Base-by-base conservation (phyloP, 306 rosid species). In the Hylodesmum podocarpum region DNA sequence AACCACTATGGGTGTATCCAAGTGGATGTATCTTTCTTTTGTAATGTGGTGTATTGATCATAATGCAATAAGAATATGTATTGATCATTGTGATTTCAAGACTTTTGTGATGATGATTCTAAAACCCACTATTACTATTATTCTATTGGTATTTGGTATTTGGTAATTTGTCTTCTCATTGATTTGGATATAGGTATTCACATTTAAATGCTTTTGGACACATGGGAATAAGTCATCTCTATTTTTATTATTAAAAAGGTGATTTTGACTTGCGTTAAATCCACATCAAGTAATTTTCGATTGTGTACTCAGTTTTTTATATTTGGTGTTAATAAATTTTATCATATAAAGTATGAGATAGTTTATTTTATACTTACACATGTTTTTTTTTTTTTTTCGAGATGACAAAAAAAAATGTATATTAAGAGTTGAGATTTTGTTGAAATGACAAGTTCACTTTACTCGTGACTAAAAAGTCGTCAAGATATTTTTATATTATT, bases 21-120 rank as follows among this genome's bases (percentile, higher is more conserved):
- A 44, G 72, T 59, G 88, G 79, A 73, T 79, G 15, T 77, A 59
- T 87, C 66, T 78, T 21, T 64, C 79, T 14, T 68, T 33, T 80
- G 78, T 74, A 18, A 67, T 80, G 9, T 65, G 78, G 27, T 75
- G 14, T 67, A 81, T 27, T 46, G 13, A 39, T n/a, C 11, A 36
- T 19, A 57, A 33, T 80, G 37, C 66, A 86, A 84, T 89, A 86
- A 86, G 25, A 77, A 14, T 69, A 21, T 22, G 21, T 73, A 72
- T 76, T 81, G 14, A 31, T n/a, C n/a, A n/a, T 51, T 8, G 49
- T 83, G 66, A 22, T 22, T 36, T 62, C 68, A 50, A 14, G 24
- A 18, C 4, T 2, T 6, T 10, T 27, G 24, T 4, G n/a, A 4
- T 18, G 6, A 37, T 19, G 4, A 29, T 34, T 4, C 44, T 36